Conservation (phyloP, 345 rosid species). For the Psidium friedrichsthalianum region DNA sequence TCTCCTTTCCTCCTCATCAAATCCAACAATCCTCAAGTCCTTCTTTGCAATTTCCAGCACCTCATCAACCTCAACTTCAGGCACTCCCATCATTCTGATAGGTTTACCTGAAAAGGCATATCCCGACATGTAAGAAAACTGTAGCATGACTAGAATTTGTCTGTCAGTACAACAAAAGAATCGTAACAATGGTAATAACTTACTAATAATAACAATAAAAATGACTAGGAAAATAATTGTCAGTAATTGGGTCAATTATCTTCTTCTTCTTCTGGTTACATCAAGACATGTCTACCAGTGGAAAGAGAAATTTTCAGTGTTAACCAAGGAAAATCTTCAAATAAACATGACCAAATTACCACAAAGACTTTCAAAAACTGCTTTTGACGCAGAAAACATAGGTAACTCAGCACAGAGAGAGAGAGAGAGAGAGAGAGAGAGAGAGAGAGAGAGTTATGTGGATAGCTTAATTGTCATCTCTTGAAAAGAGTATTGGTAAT, state of each 20-base stretch:
- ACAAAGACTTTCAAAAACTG: neutral
- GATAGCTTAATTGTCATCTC: neutral
- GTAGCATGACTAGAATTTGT: neutral
- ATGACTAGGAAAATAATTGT: neutral
- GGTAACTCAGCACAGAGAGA: neutral
- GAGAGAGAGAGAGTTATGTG: neutral
- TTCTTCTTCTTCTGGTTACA: neutral
- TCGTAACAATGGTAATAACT: neutral
- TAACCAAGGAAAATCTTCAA: neutral
- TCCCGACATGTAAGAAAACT: neutral
- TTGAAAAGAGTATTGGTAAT: neutral
- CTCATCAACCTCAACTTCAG: slow-evolving; percentile 53
- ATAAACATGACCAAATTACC: neutral
- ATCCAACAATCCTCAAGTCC: slow-evolving; percentile 73
- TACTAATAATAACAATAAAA: neutral
- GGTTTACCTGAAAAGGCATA: slow-evolving; percentile 35
- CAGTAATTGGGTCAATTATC: neutral
- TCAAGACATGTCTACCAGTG: neutral
- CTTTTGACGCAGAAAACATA: neutral
- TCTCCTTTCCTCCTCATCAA: slow-evolving; percentile 85
- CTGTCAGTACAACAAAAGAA: neutral
- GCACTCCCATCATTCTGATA: slow-evolving; percentile 90
- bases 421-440: neutral
- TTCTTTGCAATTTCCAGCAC: slow-evolving; percentile 35
- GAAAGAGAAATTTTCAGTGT: neutral